Evolutionary conservation across 805 yeast genomes (phyloP).

Genomic region (Aciculoconidium aculeatum): DNA sequence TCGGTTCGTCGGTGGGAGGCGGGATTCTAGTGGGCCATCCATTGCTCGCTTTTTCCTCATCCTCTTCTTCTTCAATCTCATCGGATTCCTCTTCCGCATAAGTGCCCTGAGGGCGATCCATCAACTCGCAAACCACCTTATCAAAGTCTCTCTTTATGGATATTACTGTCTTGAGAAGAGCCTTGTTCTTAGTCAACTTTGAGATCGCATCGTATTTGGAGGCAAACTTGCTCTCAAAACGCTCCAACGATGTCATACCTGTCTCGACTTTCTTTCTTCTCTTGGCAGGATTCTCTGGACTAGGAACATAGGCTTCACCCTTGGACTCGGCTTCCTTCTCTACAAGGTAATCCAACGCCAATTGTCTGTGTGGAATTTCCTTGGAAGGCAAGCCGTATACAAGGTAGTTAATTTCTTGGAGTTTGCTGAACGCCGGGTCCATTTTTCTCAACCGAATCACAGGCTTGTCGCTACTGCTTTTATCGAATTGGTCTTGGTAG

Average conservation of each 20-base stretch:
- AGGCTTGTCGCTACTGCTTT: constrained; percentile 11
- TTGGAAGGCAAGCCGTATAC: constrained; percentile 10
- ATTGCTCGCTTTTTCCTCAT: not conserved
- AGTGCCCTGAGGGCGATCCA: too few relatives aligned
- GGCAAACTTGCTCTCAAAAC: too few relatives aligned
- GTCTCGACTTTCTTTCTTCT: too few relatives aligned
- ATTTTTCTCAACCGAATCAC: constrained; percentile 12
- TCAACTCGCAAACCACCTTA: too few relatives aligned
- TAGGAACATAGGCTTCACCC: not conserved
- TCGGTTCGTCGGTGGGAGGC: constrained; percentile 5
- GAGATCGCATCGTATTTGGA: constrained; percentile 3
- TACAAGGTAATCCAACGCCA: constrained; percentile 11
- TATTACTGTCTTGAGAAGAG: constrained; percentile 3
- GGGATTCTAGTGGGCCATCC: constrained; percentile 5
- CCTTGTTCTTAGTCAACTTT: constrained; percentile 2
- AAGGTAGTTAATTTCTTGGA: constrained; percentile 12
- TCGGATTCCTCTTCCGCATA: too few relatives aligned
- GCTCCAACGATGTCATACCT: too few relatives aligned
- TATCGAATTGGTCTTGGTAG: constrained; percentile 10
- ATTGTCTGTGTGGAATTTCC: constrained; percentile 11
- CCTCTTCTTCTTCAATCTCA: not conserved
- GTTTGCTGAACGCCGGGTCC: constrained; percentile 14
- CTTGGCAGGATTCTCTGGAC: too few relatives aligned
- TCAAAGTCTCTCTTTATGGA: too few relatives aligned
- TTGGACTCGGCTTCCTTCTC: constrained; percentile 8